Evolutionary conservation across 441 rosid genomes (phyloP), one percentile per base, ranked within the genome.

Genomic region (Erodium trifolium): DNA sequence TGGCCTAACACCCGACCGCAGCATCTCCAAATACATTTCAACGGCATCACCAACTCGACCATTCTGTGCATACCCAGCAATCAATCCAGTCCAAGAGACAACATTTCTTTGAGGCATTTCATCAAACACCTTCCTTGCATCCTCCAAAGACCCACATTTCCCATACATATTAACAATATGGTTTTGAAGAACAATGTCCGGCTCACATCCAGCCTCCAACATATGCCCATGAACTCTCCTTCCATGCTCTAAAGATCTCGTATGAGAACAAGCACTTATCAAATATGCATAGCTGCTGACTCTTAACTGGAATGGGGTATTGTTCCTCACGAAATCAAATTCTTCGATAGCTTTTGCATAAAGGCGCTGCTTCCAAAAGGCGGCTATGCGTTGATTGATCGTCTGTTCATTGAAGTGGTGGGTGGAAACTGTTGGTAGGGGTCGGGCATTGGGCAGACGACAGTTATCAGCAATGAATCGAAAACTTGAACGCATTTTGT

Each of bases 121-220:
- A 68, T 86, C 85, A 13, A 86, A 84, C 66, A 84, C 83, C 71
- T 72, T 71, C 76, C 82, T 72, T 34, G 87, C 87, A 69, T 84
- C 86, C 69, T 57, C 70, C 76, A 80, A 72, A 2, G 85, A 80
- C 71, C 87, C 83, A 63, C 88, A 84, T 72, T 86, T 86, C 4
- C 87, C 91, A 16, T 82, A 86, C 88, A 86, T 84, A 29, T 78
- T 75, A 0, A 84, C 64, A 68, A 86, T 72, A 77, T 84, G 87
- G 70, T 86, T 84, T 35, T 76, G 67, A 51, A 86, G 82, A 74
- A 83, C 69, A 39, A 83, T 45, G 51, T 86, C 86, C 13, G 76
- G 71, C 71, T 69, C 76, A 47, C 75, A 72, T 11, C 65, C 35
- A 65, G 87, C 80, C 14, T 63, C 67, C 66, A 74, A 55, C 13